Conservation (phyloP, 2,329 filamentous ascomycete species). For the Cladophialophora chaetospira region DNA sequence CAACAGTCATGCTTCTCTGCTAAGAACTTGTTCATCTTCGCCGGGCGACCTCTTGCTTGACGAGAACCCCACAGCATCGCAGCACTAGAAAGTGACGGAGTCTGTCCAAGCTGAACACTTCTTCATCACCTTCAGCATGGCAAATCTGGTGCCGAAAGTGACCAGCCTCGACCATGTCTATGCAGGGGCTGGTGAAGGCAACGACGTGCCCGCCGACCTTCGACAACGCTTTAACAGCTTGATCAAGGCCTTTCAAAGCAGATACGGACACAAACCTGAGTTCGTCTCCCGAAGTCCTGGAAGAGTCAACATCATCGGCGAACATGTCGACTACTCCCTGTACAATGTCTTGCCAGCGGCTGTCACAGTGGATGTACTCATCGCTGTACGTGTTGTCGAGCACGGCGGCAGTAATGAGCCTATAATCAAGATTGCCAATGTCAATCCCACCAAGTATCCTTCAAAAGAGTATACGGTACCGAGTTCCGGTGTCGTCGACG, state of each 20-base stretch:
- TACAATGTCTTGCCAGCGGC: constrained; percentile 97
- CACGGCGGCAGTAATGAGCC: constrained; percentile 54
- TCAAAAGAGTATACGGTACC: constrained; percentile 73
- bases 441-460: constrained; percentile 74
- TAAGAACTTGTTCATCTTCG: no score
- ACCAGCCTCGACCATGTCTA: constrained; percentile 33
- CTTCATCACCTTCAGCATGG: constrained; percentile 16
- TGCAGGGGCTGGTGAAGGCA: constrained; percentile 56
- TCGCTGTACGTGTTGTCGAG: constrained; percentile 68
- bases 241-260: constrained; percentile 67
- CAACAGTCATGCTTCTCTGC: no score
- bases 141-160: constrained; percentile 27
- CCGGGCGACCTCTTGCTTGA: no score
- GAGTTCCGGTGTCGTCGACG: constrained; percentile 64
- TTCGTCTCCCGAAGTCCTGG: constrained; percentile 91
- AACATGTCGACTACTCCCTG: constrained; percentile 98
- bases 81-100: no score
- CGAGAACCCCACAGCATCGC: no score
- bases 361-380: constrained; percentile 84
- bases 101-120: background rate
- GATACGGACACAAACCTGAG: constrained; percentile 69
- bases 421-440: constrained; percentile 75
- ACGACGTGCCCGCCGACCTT: constrained; percentile 70
- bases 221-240: constrained; percentile 74
- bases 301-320: constrained; percentile 96